phyloP scores from a whole-genome alignment of 192 early-diverging fungal species.

The Kappamyces sp. region DNA sequence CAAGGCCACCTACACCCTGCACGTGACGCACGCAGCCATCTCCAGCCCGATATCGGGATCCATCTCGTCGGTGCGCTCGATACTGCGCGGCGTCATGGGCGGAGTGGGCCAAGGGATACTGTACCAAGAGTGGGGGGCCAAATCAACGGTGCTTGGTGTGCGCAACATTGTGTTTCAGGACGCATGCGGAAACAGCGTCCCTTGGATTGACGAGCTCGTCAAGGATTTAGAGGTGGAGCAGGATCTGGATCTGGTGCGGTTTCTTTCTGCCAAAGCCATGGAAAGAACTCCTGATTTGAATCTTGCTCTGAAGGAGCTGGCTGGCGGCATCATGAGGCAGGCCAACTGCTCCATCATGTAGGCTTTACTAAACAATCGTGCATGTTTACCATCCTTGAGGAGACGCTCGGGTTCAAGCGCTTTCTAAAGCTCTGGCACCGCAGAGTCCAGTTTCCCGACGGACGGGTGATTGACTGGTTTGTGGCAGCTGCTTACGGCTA shows the following conservation, averaged over 20 bases:
- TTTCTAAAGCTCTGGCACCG: too few species aligned
- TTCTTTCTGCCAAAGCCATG: conserved; percentile 2
- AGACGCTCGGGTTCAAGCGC: too few species aligned
- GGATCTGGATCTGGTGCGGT: conserved; percentile 13
- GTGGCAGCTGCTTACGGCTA: background rate
- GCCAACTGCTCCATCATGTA: background rate
- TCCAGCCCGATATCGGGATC: conserved; percentile 8
- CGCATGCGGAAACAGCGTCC: background rate
- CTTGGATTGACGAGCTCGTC: conserved; percentile 11
- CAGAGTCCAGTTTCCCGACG: too few species aligned
- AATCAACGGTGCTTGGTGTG: conserved; percentile 8
- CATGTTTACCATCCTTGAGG: too few species aligned
- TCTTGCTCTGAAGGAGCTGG: background rate
- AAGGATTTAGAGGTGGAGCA: conserved; percentile 6
- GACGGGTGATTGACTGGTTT: too few species aligned
- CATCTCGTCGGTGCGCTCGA: background rate
- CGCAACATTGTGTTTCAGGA: conserved; percentile 6
- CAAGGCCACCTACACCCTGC: background rate
- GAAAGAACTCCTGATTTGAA: conserved; percentile 8
- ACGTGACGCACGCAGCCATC: conserved; percentile 7
- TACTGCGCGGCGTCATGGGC: conserved; percentile 6
- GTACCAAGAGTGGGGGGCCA: conserved; percentile 16
- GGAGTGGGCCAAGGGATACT: conserved; percentile 13
- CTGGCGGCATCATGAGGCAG: background rate
- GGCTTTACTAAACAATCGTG: background rate